A percentile compares a stretch with the other conserved stretches of the same genome.
Evolutionary conservation across 345 rosid genomes (phyloP).

Genomic region (Arabis hirsuta): DNA sequence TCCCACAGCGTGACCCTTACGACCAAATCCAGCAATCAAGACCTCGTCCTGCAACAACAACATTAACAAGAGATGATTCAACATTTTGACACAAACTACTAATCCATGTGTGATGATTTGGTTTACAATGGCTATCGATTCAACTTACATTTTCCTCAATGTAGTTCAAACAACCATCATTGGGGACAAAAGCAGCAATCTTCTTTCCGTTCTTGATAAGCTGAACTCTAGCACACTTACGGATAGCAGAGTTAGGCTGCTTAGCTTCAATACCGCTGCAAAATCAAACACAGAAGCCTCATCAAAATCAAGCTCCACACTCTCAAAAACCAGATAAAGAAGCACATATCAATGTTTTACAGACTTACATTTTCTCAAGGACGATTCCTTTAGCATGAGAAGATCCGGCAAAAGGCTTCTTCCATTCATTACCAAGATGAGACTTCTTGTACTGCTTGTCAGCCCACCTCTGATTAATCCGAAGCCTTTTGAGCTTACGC

Average conservation of each 20-base stretch:
- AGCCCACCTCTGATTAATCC: constrained; percentile 73
- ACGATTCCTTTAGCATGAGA: constrained; percentile 79
- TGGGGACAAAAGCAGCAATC: constrained; percentile 71
- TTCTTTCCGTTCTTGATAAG: constrained; percentile 74
- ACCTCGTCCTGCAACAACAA: constrained; percentile 59
- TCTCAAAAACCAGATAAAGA: background rate
- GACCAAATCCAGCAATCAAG: constrained; percentile 75
- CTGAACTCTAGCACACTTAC: constrained; percentile 76
- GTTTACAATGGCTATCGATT: background rate
- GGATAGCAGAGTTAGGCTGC: constrained; percentile 78
- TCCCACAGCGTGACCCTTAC: constrained; percentile 79
- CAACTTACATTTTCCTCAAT: constrained; percentile 62
- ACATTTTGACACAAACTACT: background rate
- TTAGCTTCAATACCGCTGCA: constrained; percentile 55
- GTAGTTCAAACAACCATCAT: constrained; percentile 70
- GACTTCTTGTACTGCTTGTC: constrained; percentile 72
- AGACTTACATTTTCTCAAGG: constrained; percentile 63
- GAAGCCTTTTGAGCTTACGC: constrained; percentile 59
- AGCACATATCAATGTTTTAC: background rate
- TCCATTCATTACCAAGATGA: constrained; percentile 71
- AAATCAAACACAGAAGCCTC: background rate
- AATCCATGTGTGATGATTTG: background rate
- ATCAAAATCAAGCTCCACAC: background rate
- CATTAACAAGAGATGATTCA: background rate
- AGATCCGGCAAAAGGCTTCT: constrained; percentile 76